Base-by-base conservation (phyloP, 2,329 filamentous ascomycete species). In the Achaetomium macrosporum region DNA sequence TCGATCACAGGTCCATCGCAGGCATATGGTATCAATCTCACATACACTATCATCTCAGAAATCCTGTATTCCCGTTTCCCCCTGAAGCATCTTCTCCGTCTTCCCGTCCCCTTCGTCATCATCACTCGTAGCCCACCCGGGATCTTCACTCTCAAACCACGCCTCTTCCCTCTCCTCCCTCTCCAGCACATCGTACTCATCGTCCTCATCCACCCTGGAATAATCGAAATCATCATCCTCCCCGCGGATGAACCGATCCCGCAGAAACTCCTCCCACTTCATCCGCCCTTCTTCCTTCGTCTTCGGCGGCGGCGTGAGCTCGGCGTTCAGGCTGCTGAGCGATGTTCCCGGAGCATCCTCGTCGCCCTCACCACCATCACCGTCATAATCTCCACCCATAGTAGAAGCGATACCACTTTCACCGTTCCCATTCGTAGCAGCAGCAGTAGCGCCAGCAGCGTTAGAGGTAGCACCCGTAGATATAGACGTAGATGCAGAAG, bases 191-290 rank as follows among this genome's bases (percentile, higher is more conserved):
- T 95, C 89, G 51, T 83, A 84, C 17, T 84, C 83, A 30, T 90
- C 84, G 63, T 87, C 83, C 35, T 73, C 72, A 64, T 96, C 90
- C 5, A 95, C 84, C 2, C 59, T 62, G 1, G 63, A 67, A 65
- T 95, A 96, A 56, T 92, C 85, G 62, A 95, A 92, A 44, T 95
- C 89, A 1, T 77, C 75, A 63, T 95, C 90, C 6, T 77, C 77
- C 0, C 90, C 90, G 17, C 76, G 72, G 30, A 96, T 68, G 63
- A 96, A 96, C 35, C 90, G 77, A 61, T 85, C 74, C 33, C 81
- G 78, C 72, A 95, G 82, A 62, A 86, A 87, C 53, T 81, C 81
- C 35, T 73, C 71, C 90, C 90, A 96, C 54, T 82, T 76, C 56
- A 77, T 74, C 47, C 74, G 71, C 0, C 85, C 90, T 43, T 90